These are phyloP conservation scores for Chloropicon primus DNA, from an alignment of 139 green algal genomes.

Conservation along the genomic window DNA sequence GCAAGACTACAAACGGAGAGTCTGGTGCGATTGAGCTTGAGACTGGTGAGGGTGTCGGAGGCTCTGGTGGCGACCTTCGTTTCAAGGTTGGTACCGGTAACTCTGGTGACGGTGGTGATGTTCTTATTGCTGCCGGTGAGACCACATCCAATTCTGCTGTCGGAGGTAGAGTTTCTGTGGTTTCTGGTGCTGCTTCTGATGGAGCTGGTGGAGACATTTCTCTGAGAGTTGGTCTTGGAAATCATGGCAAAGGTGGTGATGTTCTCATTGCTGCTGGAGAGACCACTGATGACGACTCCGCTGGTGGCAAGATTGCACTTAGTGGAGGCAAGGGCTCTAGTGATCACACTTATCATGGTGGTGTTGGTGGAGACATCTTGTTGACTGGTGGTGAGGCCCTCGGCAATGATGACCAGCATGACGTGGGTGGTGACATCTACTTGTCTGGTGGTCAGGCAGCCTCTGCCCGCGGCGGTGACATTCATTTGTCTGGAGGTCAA, in stretches of 20 bases:
- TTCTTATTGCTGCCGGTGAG: slow-evolving; percentile 1
- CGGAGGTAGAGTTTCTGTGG: too few species aligned
- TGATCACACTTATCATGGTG: background rate
- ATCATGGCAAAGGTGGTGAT: background rate
- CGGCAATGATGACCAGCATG: background rate
- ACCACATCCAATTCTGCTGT: background rate
- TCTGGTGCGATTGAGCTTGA: background rate
- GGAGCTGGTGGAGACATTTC: background rate
- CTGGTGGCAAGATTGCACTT: background rate
- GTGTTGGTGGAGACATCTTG: background rate
- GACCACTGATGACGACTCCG: background rate
- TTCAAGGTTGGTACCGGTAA: background rate
- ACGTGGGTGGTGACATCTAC: background rate
- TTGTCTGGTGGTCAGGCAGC: background rate
- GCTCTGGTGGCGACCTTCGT: background rate
- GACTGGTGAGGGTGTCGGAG: background rate
- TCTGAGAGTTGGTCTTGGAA: background rate
- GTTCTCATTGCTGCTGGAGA: background rate
- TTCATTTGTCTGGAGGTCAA: background rate
- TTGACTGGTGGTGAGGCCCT: background rate
- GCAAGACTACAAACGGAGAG: background rate
- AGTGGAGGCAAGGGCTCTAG: background rate
- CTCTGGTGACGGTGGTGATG: background rate
- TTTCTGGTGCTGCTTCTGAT: background rate
- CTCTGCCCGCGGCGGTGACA: too few species aligned